Evolutionary conservation across 2,329 filamentous ascomycete genomes (phyloP).

Genomic region (Calonectria hongkongensis): DNA sequence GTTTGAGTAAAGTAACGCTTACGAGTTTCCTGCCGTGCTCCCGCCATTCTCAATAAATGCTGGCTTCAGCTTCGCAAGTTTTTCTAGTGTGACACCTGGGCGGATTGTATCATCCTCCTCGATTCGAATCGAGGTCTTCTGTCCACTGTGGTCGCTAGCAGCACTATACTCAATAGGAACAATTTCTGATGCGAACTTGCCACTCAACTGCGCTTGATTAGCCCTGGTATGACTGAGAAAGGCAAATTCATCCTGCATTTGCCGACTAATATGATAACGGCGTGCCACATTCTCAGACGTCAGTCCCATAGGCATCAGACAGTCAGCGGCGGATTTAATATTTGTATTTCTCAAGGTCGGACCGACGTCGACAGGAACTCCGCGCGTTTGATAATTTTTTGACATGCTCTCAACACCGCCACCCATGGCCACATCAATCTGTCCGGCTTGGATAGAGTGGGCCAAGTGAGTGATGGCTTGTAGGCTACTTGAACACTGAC

Average conservation of each 20-base stretch:
- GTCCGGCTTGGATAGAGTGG: slow-evolving; percentile 5
- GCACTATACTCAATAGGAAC: background rate
- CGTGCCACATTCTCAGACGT: slow-evolving; percentile 2
- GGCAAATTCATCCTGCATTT: slow-evolving; percentile 15
- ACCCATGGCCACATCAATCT: slow-evolving; percentile 12
- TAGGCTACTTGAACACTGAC: slow-evolving; percentile 9
- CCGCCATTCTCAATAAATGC: background rate
- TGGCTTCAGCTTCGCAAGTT: slow-evolving; percentile 4
- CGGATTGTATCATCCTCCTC: slow-evolving; percentile 10
- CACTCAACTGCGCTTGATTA: background rate
- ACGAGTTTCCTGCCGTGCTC: slow-evolving; percentile 10
- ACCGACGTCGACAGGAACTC: slow-evolving; percentile 8
- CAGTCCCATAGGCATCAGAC: slow-evolving; percentile 7
- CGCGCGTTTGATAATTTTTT: slow-evolving; percentile 9
- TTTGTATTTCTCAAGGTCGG: background rate
- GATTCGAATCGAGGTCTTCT: background rate
- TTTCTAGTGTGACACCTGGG: slow-evolving; percentile 4
- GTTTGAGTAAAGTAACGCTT: background rate
- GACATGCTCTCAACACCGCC: slow-evolving; percentile 15
- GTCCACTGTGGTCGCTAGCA: background rate
- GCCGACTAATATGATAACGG: slow-evolving; percentile 4
- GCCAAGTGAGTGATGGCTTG: slow-evolving; percentile 16
- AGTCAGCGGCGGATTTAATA: background rate
- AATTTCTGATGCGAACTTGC: background rate
- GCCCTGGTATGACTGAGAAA: slow-evolving; percentile 6